Percentiles rank a stretch among this genome's conserved stretches.
phyloP scores from a whole-genome alignment of 352 stramenopile genomes.

The Peronospora farinosa region DNA sequence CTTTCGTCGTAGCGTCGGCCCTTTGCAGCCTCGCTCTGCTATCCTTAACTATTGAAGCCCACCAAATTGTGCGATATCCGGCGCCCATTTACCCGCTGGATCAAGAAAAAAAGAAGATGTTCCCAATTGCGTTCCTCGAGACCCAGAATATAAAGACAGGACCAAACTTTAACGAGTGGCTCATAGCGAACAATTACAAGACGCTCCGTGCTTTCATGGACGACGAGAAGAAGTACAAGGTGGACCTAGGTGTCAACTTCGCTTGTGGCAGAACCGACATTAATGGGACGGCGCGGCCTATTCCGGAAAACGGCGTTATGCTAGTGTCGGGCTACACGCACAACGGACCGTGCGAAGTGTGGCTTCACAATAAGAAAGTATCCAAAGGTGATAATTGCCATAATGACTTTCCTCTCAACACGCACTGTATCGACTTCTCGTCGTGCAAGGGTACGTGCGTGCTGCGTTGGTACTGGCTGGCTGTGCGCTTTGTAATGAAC shows the following conservation, averaged over 20 bases:
- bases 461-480: conserved; percentile 6
- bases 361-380: conserved; percentile 28
- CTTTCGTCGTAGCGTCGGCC: conserved; percentile 15
- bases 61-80: conserved; percentile 35
- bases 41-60: conserved; percentile 17
- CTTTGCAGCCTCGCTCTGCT: conserved; percentile 25
- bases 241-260: conserved; percentile 23
- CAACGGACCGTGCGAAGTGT: conserved; percentile 35
- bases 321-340: conserved; percentile 41
- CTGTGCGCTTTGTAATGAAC: conserved; percentile 32
- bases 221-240: conserved; percentile 21
- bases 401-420: conserved; percentile 23
- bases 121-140: conserved; percentile 43
- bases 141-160: conserved; percentile 22
- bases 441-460: conserved; percentile 17
- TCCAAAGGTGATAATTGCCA: conserved; percentile 27
- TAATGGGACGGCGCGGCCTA: conserved; percentile 27
- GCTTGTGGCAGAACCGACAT: conserved; percentile 31
- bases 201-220: conserved; percentile 46
- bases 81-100: conserved; percentile 25
- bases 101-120: conserved; percentile 31
- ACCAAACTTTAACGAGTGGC: no score
- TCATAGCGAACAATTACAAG: background rate
- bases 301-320: conserved; percentile 21
- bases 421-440: conserved; percentile 25